phyloP scores from a whole-genome alignment of 306 rosid species.

The Ochetophila trinervis region DNA sequence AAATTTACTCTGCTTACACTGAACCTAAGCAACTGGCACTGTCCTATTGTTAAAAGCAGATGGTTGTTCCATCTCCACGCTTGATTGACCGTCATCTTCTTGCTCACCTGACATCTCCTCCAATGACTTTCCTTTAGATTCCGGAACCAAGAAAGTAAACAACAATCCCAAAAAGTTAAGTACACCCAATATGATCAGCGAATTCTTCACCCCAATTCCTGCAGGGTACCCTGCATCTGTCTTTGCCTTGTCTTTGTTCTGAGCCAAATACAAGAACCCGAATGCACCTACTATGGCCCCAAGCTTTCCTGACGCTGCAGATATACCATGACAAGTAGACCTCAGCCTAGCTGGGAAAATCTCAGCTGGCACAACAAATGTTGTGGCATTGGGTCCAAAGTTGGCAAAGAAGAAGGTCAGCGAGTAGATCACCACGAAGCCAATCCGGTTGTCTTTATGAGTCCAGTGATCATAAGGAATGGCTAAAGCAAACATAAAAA shows the following conservation, averaged over 20 bases:
- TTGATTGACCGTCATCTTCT: slow-evolving; percentile 38
- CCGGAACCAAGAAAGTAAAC: slow-evolving; percentile 69
- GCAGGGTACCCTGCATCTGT: slow-evolving; percentile 72
- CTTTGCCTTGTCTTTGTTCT: slow-evolving; percentile 46
- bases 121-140: slow-evolving; percentile 64
- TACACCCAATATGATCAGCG: slow-evolving; percentile 43
- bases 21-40: slow-evolving; percentile 41
- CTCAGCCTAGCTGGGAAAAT: slow-evolving; percentile 70
- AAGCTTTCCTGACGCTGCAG: slow-evolving; percentile 65
- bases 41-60: slow-evolving; percentile 28
- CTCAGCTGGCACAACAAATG: slow-evolving; percentile 80
- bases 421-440: slow-evolving; percentile 57
- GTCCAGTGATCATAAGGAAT: slow-evolving; percentile 77
- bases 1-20: not conserved
- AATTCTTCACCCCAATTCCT: slow-evolving; percentile 62
- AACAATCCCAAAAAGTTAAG: slow-evolving; percentile 54
- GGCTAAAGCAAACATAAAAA: slow-evolving; percentile 71
- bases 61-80: slow-evolving; percentile 24
- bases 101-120: slow-evolving; percentile 77
- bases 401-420: slow-evolving; percentile 71
- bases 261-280: slow-evolving; percentile 75
- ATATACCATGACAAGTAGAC: slow-evolving; percentile 75
- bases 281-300: slow-evolving; percentile 80
- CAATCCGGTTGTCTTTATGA: slow-evolving; percentile 46
- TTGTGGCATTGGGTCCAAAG: slow-evolving; percentile 79